Conservation (phyloP, 148 eudicot species). For the Rhododendron ovatum region DNA sequence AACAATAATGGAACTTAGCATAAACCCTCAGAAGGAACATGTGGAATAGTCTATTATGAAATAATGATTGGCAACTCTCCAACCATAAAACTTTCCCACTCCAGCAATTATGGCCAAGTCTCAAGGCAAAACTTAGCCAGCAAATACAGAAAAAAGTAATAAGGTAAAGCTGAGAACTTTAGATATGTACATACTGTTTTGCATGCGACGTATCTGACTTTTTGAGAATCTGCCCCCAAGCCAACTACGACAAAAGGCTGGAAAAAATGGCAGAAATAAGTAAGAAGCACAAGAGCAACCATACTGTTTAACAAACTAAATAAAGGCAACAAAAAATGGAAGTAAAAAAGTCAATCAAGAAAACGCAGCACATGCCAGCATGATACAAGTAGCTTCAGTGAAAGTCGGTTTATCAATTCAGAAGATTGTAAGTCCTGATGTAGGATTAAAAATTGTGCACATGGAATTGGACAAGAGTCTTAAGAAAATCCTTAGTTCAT, state of each 20-base stretch:
- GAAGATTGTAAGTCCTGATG: not conserved
- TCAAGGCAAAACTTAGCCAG: not conserved
- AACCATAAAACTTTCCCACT: not conserved
- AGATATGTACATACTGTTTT: slow-evolving; percentile 52
- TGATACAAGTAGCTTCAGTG: not conserved
- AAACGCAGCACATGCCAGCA: not conserved
- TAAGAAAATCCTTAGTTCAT: not conserved
- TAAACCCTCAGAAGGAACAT: not conserved
- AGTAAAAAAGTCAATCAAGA: not conserved
- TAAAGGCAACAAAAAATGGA: not conserved
- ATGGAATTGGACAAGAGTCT: not conserved
- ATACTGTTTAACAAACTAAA: not conserved
- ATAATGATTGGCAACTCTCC: not conserved
- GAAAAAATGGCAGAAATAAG: slow-evolving; percentile 17
- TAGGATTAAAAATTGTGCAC: not conserved
- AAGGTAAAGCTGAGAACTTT: not conserved
- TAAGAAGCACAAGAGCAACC: slow-evolving; percentile 1
- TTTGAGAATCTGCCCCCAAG: slow-evolving; percentile 71
- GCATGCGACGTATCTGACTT: slow-evolving; percentile 70
- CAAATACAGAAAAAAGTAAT: not conserved
- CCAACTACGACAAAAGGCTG: slow-evolving; percentile 88
- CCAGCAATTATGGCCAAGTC: not conserved
- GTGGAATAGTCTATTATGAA: not conserved
- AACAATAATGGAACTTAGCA: not conserved
- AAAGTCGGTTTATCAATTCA: not conserved